Base-by-base conservation (phyloP, 176 grass and related monocot species). In the Avena eriantha region DNA sequence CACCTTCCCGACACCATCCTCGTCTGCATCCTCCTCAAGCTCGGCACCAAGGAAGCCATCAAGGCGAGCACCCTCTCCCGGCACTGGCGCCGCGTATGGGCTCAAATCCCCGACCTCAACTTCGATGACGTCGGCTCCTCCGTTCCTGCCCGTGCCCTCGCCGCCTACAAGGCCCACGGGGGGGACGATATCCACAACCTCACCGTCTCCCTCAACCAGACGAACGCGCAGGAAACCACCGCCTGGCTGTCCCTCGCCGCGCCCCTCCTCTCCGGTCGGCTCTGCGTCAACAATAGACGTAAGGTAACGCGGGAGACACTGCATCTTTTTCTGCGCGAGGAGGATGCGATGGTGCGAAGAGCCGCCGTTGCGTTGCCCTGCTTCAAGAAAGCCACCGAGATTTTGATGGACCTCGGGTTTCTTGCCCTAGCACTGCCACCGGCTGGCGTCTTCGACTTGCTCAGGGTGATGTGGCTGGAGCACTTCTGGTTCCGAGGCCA, bases 171-270 rank as follows among this genome's bases (percentile, higher is more conserved):
- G 6, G 22, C 6, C 33, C 46, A 2, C 4, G 24, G 4, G 17
- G 46, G 0, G 13, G 14, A 0, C 45, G 15, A 8, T 17, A 82
- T 82, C 80, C 9, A 5, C 29, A 8, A 0, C 18, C 18, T 82
- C 65, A 4, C 29, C 64, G 14, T 55, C 65, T 82, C 26, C 46
- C 4, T 19, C 6, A 10, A 23, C 18, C 13, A 75, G 48, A 3
- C 29, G 80, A 0, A 48, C 47, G 9, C 29, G 80, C 18, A 22
- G 10, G 7, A 50, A 7, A 22, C 33, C 48, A 4, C 33, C 45
- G 19, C 80, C 19, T 82, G 65, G 48, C 11, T 82, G 7, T 49
- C 24, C 23, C 41, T 81, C 60, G 79, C 60, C 45, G 79, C 22
- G 60, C 60, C 43, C 16, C 79, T 17, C 79, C 21, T 81, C 79